Evolutionary conservation across 495 filamentous ascomycete genomes (phyloP).

Genomic region (Chaetomium fimeti): DNA sequence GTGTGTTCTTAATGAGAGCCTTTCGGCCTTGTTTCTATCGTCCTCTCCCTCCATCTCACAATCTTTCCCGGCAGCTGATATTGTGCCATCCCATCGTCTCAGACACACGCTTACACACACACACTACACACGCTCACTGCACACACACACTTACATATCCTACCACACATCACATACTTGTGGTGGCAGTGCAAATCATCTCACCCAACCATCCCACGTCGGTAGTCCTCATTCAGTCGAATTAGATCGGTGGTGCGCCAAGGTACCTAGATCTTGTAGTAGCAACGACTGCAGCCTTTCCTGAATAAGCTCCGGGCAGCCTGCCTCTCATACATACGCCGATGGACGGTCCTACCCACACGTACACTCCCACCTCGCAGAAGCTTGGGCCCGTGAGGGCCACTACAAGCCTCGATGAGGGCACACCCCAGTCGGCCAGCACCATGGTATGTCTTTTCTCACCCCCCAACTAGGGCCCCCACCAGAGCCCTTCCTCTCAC

Average conservation of each 20-base stretch:
- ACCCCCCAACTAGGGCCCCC: too few relatives aligned
- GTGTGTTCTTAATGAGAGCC: slow-evolving; percentile 4
- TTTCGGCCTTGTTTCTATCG: not conserved
- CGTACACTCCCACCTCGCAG: slow-evolving; percentile 20
- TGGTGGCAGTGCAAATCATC: slow-evolving; percentile 27
- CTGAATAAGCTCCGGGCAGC: not conserved
- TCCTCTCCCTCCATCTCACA: not conserved
- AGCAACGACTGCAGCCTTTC: not conserved
- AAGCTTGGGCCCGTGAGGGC: slow-evolving; percentile 19
- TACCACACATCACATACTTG: slow-evolving; percentile 16
- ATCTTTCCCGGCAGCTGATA: not conserved
- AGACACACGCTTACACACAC: not conserved
- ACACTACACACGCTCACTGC: not conserved
- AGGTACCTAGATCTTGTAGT: not conserved
- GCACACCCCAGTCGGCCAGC: slow-evolving; percentile 9
- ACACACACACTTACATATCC: not conserved
- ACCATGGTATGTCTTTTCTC: slow-evolving; percentile 13
- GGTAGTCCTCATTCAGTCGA: too few relatives aligned
- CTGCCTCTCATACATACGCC: not conserved
- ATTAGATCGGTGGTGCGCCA: not conserved
- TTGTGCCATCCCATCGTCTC: not conserved
- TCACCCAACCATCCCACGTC: slow-evolving; percentile 12
- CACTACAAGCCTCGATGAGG: slow-evolving; percentile 4
- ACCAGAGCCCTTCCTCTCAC: not conserved
- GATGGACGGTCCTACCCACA: slow-evolving; percentile 21